These are phyloP conservation scores for Suhomyces emberorum DNA, from an alignment of 805 yeast genomes.

Conservation along the genomic window DNA sequence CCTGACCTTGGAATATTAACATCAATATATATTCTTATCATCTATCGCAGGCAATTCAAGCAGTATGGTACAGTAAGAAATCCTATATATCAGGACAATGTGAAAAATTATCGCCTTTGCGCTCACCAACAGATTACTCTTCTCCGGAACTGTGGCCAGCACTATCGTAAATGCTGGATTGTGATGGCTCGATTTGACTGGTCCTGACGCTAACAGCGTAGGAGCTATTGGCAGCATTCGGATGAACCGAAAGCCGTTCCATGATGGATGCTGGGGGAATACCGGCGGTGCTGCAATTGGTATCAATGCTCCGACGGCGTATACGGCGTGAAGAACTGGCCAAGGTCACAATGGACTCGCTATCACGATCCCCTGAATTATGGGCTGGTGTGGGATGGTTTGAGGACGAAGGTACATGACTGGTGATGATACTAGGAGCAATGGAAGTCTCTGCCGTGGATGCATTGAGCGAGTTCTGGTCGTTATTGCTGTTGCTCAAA, in stretches of 20 bases:
- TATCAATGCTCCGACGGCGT: constrained; percentile 43
- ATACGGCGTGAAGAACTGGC: constrained; percentile 39
- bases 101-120: no score
- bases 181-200: constrained; percentile 14
- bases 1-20: no score
- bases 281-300: constrained; percentile 65
- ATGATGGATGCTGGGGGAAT: constrained; percentile 72
- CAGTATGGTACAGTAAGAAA: no score
- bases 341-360: constrained; percentile 42
- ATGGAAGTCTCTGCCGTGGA: constrained; percentile 52
- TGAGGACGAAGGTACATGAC: constrained; percentile 8
- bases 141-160: constrained; percentile 13
- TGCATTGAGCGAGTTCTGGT: constrained; percentile 32
- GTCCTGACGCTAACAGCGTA: constrained; percentile 14
- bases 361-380: constrained; percentile 29
- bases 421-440: constrained; percentile 37
- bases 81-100: no score
- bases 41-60: no score
- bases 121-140: no score
- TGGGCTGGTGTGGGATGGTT: not conserved
- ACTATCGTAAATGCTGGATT: constrained; percentile 12
- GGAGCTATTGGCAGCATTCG: constrained; percentile 26
- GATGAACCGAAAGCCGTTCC: constrained; percentile 45
- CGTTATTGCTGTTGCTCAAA: constrained; percentile 28
- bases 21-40: no score